These are phyloP conservation scores for Larix sibirica DNA, from an alignment of 83 land plant species.

Conservation along the genomic window DNA sequence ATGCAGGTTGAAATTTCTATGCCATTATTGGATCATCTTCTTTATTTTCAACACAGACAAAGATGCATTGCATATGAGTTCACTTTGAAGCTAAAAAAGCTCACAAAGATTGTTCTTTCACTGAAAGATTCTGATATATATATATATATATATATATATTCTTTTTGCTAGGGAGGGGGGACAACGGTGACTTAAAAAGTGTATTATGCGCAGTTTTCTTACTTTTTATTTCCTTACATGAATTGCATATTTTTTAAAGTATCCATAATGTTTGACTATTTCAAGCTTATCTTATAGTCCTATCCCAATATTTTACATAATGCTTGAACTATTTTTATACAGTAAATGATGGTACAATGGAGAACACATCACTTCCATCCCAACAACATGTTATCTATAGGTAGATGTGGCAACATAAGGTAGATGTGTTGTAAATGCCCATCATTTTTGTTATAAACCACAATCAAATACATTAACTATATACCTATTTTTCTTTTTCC, in stretches of 20 bases:
- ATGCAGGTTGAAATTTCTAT: conserved; percentile 41
- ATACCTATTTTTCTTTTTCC: no score
- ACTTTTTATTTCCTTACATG: not conserved
- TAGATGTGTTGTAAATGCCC: conserved; percentile 9
- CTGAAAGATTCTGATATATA: conserved; percentile 23
- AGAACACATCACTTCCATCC: not conserved
- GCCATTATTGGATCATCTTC: conserved; percentile 52
- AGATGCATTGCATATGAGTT: conserved; percentile 42
- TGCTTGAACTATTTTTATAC: conserved; percentile 3
- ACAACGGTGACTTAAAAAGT: no score
- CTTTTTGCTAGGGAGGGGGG: no score
- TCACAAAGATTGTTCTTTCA: conserved; percentile 11
- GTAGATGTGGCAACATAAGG: conserved; percentile 74
- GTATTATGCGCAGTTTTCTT: not conserved
- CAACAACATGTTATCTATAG: conserved; percentile 33
- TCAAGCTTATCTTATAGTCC: not conserved
- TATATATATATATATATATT: conserved; percentile 1
- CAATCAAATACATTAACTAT: no score
- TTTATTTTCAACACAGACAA: conserved; percentile 54
- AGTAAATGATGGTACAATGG: not conserved
- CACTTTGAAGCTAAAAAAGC: conserved; percentile 23
- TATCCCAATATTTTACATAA: not conserved
- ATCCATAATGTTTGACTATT: not conserved
- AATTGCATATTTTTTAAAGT: not conserved
- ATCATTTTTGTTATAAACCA: not conserved